These are phyloP conservation scores for Naegleria fowleri DNA, from an alignment of 208 protist genomes.

Conservation along the genomic window DNA sequence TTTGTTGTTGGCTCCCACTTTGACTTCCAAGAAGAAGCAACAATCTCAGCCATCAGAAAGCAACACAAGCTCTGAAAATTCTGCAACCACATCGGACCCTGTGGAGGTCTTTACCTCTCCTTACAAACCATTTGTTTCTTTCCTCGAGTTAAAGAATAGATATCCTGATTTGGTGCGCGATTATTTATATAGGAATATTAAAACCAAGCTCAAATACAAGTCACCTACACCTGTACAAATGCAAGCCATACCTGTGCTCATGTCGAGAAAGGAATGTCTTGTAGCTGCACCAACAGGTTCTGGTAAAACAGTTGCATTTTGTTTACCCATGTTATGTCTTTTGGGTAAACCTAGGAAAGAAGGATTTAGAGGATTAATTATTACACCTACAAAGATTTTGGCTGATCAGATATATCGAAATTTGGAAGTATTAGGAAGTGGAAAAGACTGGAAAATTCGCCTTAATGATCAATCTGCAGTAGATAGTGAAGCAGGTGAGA, in stretches of 20 bases:
- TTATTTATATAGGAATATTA: constrained; percentile 11
- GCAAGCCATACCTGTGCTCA: constrained; percentile 85
- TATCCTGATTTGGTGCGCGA: not conserved
- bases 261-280: constrained; percentile 57
- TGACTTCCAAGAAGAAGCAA: not conserved
- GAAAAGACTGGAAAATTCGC: constrained; percentile 71
- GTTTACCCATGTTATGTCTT: constrained; percentile 81
- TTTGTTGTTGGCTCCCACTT: not conserved
- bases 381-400: constrained; percentile 91
- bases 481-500: not conserved
- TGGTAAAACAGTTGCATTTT: constrained; percentile 89
- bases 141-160: not conserved
- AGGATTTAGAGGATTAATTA: constrained; percentile 81
- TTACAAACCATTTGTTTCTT: not conserved
- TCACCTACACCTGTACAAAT: constrained; percentile 93
- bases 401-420: constrained; percentile 88
- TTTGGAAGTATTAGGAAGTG: constrained; percentile 70
- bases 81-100: not conserved
- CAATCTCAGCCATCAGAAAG: too few species aligned
- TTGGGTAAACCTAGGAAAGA: constrained; percentile 64
- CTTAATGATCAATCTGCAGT: constrained; percentile 30
- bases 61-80: too few species aligned
- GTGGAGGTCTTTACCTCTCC: not conserved
- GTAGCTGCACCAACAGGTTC: constrained; percentile 78
- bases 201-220: not conserved